phyloP scores from a whole-genome alignment of 805 yeast genomes.

The Metschnikowia kunwiensis region DNA sequence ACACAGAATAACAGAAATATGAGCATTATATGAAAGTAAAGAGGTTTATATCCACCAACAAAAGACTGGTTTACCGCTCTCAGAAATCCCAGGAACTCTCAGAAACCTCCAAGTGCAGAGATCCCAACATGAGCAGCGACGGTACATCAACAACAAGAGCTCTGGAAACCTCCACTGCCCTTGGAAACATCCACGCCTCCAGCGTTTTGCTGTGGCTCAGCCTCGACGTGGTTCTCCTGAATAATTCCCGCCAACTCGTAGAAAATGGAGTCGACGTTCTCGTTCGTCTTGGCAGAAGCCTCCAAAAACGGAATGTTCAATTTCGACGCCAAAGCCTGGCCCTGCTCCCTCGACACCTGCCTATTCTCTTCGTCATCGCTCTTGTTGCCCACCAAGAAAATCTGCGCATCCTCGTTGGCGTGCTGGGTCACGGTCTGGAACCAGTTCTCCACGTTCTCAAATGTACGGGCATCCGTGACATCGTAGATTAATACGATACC shows the following conservation, averaged over 20 bases:
- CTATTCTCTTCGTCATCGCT: conserved; percentile 86
- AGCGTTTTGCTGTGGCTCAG: conserved; percentile 28
- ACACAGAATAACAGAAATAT: too few species aligned
- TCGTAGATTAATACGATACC: conserved; percentile 83
- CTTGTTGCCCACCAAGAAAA: conserved; percentile 93
- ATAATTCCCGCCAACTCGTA: conserved; percentile 83
- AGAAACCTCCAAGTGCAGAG: too few species aligned
- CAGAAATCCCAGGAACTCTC: too few species aligned
- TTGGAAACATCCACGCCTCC: conserved; percentile 41
- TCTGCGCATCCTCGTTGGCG: conserved; percentile 93
- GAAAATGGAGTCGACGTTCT: conserved; percentile 88
- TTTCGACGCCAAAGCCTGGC: conserved; percentile 81
- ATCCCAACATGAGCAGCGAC: too few species aligned
- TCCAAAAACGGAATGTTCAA: conserved; percentile 89
- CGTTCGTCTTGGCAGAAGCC: conserved; percentile 92
- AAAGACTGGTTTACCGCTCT: too few species aligned
- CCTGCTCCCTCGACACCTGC: conserved; percentile 86
- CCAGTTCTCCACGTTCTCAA: conserved; percentile 93
- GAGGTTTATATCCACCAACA: too few species aligned
- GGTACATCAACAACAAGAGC: conserved; percentile 42
- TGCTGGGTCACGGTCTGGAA: conserved; percentile 93
- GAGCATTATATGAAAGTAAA: too few species aligned
- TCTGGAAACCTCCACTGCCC: conserved; percentile 25
- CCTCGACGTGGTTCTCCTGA: conserved; percentile 67
- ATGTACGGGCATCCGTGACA: conserved; percentile 86